phyloP scores from a whole-genome alignment of 495 filamentous ascomycete species.

The Neurospora tetrasperma region DNA sequence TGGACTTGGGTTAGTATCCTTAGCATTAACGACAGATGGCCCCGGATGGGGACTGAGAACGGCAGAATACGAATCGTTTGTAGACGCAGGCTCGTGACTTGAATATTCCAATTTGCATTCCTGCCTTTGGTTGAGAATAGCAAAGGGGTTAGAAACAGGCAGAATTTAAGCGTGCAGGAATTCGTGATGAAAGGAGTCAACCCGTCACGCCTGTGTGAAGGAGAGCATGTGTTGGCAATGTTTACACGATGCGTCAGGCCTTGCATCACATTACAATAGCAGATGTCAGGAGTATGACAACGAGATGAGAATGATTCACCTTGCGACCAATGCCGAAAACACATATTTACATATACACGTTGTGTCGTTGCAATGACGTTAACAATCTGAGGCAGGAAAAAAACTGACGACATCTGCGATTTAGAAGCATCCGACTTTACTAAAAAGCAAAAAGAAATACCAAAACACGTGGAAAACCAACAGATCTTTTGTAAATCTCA shows the following conservation, averaged over 20 bases:
- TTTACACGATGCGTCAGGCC: neutral
- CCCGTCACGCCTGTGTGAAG: neutral
- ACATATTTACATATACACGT: no score
- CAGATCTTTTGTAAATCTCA: no score
- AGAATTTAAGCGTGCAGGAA: neutral
- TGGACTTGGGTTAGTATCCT: constrained; percentile 8
- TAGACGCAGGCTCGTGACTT: neutral
- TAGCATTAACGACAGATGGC: neutral
- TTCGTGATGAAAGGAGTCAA: neutral
- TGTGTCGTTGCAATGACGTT: neutral
- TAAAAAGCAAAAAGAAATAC: no score
- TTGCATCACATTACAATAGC: neutral
- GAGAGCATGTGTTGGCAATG: neutral
- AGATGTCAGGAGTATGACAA: no score
- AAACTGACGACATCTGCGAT: neutral
- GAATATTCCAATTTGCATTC: neutral
- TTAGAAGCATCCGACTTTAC: neutral
- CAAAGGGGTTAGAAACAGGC: neutral
- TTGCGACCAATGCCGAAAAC: no score
- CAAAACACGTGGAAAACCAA: no score
- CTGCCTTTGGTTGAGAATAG: neutral
- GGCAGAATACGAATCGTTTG: neutral
- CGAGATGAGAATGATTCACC: no score
- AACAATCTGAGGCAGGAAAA: neutral
- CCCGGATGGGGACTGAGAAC: neutral